Evolutionary conservation across 23 red algal species (phyloP).

Genomic region (Cyanidium caldarium): DNA sequence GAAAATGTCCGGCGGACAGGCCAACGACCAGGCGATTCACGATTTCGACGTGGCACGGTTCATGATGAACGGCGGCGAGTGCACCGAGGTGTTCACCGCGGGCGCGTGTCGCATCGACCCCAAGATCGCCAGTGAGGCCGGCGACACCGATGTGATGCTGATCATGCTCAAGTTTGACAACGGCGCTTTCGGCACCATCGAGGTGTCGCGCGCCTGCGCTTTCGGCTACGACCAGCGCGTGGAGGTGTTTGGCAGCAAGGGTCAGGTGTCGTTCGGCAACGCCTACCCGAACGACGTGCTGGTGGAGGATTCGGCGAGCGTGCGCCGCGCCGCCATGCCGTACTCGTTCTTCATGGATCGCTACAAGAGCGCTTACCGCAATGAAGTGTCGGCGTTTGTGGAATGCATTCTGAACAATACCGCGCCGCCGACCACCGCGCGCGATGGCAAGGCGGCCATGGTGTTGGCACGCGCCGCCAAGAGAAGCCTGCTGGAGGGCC

Average conservation of each 20-base stretch:
- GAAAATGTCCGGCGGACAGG: constrained; percentile 58
- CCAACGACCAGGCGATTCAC: constrained; percentile 91
- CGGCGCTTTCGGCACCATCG: constrained; percentile 77
- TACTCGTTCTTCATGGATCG: constrained; percentile 91
- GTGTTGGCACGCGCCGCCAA: constrained; percentile 76
- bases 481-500: constrained; percentile 48
- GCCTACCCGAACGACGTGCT: constrained; percentile 49
- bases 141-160: constrained; percentile 68
- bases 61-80: constrained; percentile 52
- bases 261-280: constrained; percentile 72
- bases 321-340: constrained; percentile 36
- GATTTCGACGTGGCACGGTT: constrained; percentile 91
- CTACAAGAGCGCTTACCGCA: constrained; percentile 74
- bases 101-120: constrained; percentile 44
- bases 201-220: constrained; percentile 57
- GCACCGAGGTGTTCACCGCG: constrained; percentile 44
- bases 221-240: constrained; percentile 95
- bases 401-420: constrained; percentile 61
- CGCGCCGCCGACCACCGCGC: constrained; percentile 35
- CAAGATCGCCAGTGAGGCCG: constrained; percentile 57
- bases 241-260: constrained; percentile 87
- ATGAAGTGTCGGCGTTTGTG: constrained; percentile 75
- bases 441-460: constrained; percentile 78
- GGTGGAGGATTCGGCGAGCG: constrained; percentile 16
- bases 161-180: constrained; percentile 83